A percentile compares a stretch with the other conserved stretches of the same genome.
Evolutionary conservation across 768 basidiomycete species (phyloP).

Genomic region (Rhizopogon rudus): DNA sequence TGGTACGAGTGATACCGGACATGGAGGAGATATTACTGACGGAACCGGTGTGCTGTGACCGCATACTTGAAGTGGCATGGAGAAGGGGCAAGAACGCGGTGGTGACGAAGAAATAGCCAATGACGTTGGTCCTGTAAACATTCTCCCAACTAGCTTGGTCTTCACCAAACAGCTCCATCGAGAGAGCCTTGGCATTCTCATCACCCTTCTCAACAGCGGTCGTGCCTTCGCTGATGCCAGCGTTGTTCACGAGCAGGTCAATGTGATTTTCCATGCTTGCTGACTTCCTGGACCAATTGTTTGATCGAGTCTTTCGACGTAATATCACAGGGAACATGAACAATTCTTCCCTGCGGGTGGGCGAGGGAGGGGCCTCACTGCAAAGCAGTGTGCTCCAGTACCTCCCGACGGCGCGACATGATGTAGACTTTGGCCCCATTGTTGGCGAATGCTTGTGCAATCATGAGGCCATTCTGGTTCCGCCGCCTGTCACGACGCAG

Average conservation of each 20-base stretch:
- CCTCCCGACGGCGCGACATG: constrained; percentile 29
- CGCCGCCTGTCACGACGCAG: constrained; percentile 69
- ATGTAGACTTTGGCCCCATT: constrained; percentile 41
- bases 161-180: constrained; percentile 25
- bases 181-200: constrained; percentile 20
- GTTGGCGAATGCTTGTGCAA: constrained; percentile 35
- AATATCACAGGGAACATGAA: constrained; percentile 22
- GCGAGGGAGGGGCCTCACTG: constrained; percentile 19
- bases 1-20: constrained; percentile 34
- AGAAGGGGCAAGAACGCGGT: constrained; percentile 43
- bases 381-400: constrained; percentile 22
- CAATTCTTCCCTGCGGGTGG: constrained; percentile 24
- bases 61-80: constrained; percentile 24
- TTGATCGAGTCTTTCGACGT: constrained; percentile 24
- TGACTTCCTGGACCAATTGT: constrained; percentile 27
- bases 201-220: constrained; percentile 22
- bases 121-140: constrained; percentile 29
- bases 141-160: constrained; percentile 21
- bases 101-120: constrained; percentile 35
- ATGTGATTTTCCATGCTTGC: constrained; percentile 37
- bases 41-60: constrained; percentile 25
- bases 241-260: constrained; percentile 75
- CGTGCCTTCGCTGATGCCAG: constrained; percentile 41
- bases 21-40: constrained; percentile 40
- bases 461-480: constrained; percentile 54